Evolutionary conservation across 441 rosid species (phyloP), one percentile per base, ranked within the genome.

Genomic region (Adansonia gregorii): DNA sequence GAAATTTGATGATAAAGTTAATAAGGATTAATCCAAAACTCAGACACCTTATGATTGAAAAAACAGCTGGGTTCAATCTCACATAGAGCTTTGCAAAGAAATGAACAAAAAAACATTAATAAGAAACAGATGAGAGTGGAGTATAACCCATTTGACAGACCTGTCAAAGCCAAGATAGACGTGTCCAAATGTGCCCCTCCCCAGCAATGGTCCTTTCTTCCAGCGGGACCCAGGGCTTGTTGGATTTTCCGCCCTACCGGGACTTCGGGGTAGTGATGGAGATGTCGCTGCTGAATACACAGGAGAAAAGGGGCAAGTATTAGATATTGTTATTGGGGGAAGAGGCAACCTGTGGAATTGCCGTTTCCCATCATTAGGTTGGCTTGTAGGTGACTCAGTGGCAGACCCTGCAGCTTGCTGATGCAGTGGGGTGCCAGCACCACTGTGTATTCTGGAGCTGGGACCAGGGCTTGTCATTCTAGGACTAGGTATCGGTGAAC

Each of bases 381-480:
- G 80, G 85, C 89, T 82, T 24, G 91, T 81, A 60, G 86, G 94
- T 67, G 94, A 90, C 63, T 91, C 97, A 31, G 78, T 67, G 20
- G 86, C 82, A 72, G 83, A 75, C 74, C 95, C 95, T 83, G 88
- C 92, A 59, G 91, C 92, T 76, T 90, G 85, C 3, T 96, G 97
- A 87, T 94, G 97, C 77, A 87, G 75, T 80, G 98, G 98, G 5
- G 98, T 91, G 83, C 91, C 97, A 72, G 98, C 92, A 77, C 97
- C 97, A 81, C 97, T 94, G 43, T 91, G 98, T 74, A 92, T 84
- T 83, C 96, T 89, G 31, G 98, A 94, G 83, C 97, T 83, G 76
- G 98, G 98, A 81, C 96, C 98, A 74, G 97, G 94, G 68, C 98
- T 94, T 24, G 95, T 89, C 97, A 93, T 90, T 86, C 93, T 88